A percentile compares a stretch with the other conserved stretches of the same genome.
These are phyloP conservation scores for Arthroderma sp. DNA, from an alignment of 2,329 filamentous ascomycete genomes.

Conservation along the genomic window DNA sequence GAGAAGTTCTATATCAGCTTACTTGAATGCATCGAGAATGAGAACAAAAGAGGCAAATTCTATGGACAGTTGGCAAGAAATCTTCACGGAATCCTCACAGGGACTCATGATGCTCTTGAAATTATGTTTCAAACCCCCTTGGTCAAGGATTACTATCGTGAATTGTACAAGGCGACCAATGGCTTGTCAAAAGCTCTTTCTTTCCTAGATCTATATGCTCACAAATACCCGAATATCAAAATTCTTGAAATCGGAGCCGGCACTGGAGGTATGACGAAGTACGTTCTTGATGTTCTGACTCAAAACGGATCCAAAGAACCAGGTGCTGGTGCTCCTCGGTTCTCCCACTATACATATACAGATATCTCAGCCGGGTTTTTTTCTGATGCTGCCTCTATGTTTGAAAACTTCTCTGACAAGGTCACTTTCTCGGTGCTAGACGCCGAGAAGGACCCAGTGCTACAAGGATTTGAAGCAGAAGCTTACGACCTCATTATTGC, in stretches of 20 bases:
- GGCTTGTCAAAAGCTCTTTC: no score
- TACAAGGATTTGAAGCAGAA: slow-evolving; percentile 12
- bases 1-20: no score
- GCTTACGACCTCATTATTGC: slow-evolving; percentile 15
- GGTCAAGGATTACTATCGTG: no score
- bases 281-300: not conserved
- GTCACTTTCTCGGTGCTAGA: slow-evolving; percentile 6
- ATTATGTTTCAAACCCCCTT: no score
- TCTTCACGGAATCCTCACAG: no score
- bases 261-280: not conserved
- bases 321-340: no score
- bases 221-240: not conserved
- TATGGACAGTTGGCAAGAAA: no score
- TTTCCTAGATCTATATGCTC: not conserved
- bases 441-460: slow-evolving; percentile 9
- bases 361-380: slow-evolving; percentile 14
- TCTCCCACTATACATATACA: slow-evolving; percentile 11
- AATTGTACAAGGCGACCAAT: no score
- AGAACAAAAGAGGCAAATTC: no score
- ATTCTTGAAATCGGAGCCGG: slow-evolving; percentile 3
- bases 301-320: not conserved
- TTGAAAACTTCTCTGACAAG: not conserved
- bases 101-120: no score
- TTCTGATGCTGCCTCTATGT: slow-evolving; percentile 5
- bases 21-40: no score